Base-by-base conservation (phyloP, 2,329 filamentous ascomycete species). In the Talaromyces sp. region DNA sequence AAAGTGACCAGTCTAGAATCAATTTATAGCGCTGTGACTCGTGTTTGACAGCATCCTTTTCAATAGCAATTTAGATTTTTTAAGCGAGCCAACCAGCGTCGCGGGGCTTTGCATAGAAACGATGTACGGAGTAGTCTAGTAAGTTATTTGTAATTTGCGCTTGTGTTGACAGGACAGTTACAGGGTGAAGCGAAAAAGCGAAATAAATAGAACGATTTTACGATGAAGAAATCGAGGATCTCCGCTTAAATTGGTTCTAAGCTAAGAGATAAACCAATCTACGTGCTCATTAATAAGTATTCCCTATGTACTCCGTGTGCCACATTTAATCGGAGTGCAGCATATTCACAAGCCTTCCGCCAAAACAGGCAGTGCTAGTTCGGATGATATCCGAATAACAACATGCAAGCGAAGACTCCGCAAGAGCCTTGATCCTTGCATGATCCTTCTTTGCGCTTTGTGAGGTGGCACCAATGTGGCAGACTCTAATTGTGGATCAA, bases 311-410 rank as follows among this genome's bases (percentile, higher is more conserved):
- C 27, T 34, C 29, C 51, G 19, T 38, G 11, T 15, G 53, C 10
- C 31, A 56, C 31, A 22, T 36, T 34, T 56, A 34, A n/a, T 54
- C 60, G 60, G 60, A 54, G 47, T 62, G 47, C 47, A 62, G 58
- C 25, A 47, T 40, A 38, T n/a, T 19, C 45, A 13, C 11, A 15
- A 13, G 29, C 17, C 56, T n/a, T n/a, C 40, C 25, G 8, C 38
- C 15, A 22, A 1, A 53, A 53, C 17, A 61, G 34, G 47, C n/a
- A 61, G 45, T n/a, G 31, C 34, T 29, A 43, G 2, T 17, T 43
- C 60, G 60, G 60, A 62, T 62, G 10, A 31, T 53, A 62, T 54
- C 60, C 60, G 60, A 43, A 36, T 15, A 3, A 38, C 31, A 38
- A 36, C 31, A 15, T 8, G 2, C 53, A 56, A 56, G 31, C 53